Evolutionary conservation across 2,329 filamentous ascomycete genomes (phyloP), one percentile per base, ranked within the genome.

Genomic region (Xylaria arbuscula): DNA sequence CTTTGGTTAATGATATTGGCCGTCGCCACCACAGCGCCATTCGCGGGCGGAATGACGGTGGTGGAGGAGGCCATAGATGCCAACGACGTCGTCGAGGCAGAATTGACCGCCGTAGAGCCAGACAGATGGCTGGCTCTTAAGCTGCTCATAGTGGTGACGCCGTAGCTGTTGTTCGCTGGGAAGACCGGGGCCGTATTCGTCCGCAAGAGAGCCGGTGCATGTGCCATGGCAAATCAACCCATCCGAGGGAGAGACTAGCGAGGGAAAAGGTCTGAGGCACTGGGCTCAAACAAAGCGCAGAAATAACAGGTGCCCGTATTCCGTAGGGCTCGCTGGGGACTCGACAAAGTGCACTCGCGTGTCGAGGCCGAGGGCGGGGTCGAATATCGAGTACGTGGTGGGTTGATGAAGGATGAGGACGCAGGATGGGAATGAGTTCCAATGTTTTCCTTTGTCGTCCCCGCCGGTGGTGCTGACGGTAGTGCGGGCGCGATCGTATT

Each of bases 1-100:
- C 93, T 92, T 81, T 95, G 93, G 82, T 99, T 99, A 85, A 99
- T 97, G 80, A 99, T 97, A 81, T 97, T 98, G 80, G 92, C 88
- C 68, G 92, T 93, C 69, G 94, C 92, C 76, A 93, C 83, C 70
- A 94, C 88, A 53, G 89, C 89, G 54, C 89, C 89, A 68, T 85
- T 88, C 55, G 85, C 82, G 10, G 76, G 72, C n/a, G 74, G 58
- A 17, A 70, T 53, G n/a, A 71, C 45, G 34, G 82, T 73, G 38
- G 85, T 85, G 34, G 81, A 75, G 13, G 80, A 85, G 53, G 81
- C 77, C 56, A 88, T 78, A 2, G 86, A 85, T 70, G 79, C 81
- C 53, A 88, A 78, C 15, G 86, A 89, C 54, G 85, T 82, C 42
- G 83, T 84, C 17, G 85, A 86, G 72, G 83, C 70, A 7, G 76